Evolutionary conservation across 2,329 filamentous ascomycete species (phyloP).

Genomic region (Bipolaris cookei): DNA sequence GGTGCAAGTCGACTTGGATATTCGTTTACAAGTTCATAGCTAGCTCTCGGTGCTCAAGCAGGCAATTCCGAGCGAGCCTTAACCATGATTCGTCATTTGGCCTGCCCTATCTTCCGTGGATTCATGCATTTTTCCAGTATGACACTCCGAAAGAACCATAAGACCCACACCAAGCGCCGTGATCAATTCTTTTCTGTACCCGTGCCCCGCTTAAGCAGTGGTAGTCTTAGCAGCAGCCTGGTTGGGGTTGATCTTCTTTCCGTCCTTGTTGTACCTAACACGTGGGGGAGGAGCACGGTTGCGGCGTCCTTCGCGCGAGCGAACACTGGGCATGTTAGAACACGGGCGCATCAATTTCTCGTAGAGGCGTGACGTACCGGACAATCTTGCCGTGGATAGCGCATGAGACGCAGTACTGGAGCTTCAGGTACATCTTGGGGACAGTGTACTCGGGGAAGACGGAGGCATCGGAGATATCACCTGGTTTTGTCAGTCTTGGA

Average conservation of each 20-base stretch:
- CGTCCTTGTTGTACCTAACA: conserved; percentile 99
- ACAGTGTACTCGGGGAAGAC: conserved; percentile 99
- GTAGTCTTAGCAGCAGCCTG: conserved; percentile 73
- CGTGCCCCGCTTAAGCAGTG: conserved; percentile 38
- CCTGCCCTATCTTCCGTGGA: conserved; percentile 39
- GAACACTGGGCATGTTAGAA: conserved; percentile 70
- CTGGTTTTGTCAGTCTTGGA: conserved; percentile 58
- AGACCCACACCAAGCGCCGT: conserved; percentile 48
- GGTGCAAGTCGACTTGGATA: conserved; percentile 45
- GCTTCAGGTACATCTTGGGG: conserved; percentile 99
- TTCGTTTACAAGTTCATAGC: conserved; percentile 48
- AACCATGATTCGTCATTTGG: conserved; percentile 45
- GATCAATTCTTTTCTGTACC: conserved; percentile 34
- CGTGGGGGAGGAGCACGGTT: conserved; percentile 98
- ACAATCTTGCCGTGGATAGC: conserved; percentile 99
- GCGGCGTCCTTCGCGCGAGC: conserved; percentile 93
- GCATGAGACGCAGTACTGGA: conserved; percentile 99
- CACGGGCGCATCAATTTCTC: background rate
- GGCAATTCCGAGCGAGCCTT: conserved; percentile 36
- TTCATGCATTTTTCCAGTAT: conserved; percentile 47
- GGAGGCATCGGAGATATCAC: conserved; percentile 99
- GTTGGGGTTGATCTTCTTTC: conserved; percentile 97
- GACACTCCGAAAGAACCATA: conserved; percentile 44
- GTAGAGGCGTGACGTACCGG: conserved; percentile 73
- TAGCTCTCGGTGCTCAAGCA: conserved; percentile 40